A percentile compares a stretch with the other conserved stretches of the same genome.
Evolutionary conservation across 345 rosid genomes (phyloP).

Genomic region (Firmiana major): DNA sequence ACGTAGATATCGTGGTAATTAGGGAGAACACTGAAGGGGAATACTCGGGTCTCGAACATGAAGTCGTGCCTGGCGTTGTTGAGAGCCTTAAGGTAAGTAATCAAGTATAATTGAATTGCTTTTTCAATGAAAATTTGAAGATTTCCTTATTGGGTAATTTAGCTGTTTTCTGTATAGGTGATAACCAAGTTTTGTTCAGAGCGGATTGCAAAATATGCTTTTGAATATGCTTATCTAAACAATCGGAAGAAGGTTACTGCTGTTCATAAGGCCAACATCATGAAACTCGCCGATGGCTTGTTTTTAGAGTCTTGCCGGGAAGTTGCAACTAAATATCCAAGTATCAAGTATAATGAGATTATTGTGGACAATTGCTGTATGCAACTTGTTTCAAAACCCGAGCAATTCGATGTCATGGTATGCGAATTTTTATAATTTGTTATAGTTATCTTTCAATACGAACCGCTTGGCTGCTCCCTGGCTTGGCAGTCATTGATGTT

Average conservation of each 20-base stretch:
- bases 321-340: constrained; percentile 79
- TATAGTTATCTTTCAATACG: neutral
- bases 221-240: constrained; percentile 96
- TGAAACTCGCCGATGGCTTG: constrained; percentile 98
- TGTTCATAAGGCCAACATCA: constrained; percentile 94
- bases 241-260: constrained; percentile 94
- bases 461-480: neutral
- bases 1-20: constrained; percentile 92
- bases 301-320: constrained; percentile 94
- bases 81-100: constrained; percentile 86
- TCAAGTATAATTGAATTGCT: neutral
- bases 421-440: constrained; percentile 1
- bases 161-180: constrained; percentile 38
- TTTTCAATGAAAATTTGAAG: neutral
- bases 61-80: constrained; percentile 95
- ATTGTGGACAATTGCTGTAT: constrained; percentile 96
- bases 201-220: constrained; percentile 92
- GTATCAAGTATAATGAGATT: constrained; percentile 81
- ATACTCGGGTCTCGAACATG: constrained; percentile 89
- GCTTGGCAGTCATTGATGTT: neutral
- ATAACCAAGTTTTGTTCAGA: constrained; percentile 97
- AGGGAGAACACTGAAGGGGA: constrained; percentile 99
- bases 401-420: constrained; percentile 99
- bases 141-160: neutral
- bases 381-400: constrained; percentile 99